These are phyloP conservation scores for Alternaria hordeiaustralica DNA, from an alignment of 2,329 filamentous ascomycete genomes.

Conservation along the genomic window DNA sequence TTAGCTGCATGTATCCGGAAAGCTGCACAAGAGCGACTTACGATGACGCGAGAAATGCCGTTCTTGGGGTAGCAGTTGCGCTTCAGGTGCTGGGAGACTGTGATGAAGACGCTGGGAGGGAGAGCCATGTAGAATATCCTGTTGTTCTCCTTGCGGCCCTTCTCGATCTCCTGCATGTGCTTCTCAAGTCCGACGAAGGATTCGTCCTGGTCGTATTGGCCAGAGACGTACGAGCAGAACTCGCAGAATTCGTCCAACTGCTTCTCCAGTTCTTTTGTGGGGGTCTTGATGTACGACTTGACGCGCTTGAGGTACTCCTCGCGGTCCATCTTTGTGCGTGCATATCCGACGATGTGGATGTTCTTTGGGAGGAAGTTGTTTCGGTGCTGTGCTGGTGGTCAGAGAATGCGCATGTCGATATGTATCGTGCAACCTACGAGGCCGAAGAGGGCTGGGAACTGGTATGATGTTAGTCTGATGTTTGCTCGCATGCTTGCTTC, in stretches of 20 bases:
- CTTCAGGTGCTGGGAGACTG: constrained; percentile 96
- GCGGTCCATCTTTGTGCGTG: constrained; percentile 98
- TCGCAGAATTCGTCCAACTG: constrained; percentile 89
- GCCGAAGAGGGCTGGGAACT: constrained; percentile 97
- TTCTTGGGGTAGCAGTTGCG: constrained; percentile 92
- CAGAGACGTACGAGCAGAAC: constrained; percentile 92
- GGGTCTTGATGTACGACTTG: constrained; percentile 98
- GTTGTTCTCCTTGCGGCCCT: constrained; percentile 81
- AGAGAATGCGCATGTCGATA: constrained; percentile 14
- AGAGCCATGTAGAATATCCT: constrained; percentile 99
- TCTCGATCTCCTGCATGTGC: constrained; percentile 85
- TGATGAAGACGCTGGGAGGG: constrained; percentile 96
- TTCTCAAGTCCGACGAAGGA: constrained; percentile 86
- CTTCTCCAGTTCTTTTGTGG: constrained; percentile 95
- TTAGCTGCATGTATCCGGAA: constrained; percentile 23
- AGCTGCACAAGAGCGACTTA: constrained; percentile 54
- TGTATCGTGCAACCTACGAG: constrained; percentile 70
- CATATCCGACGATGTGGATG: constrained; percentile 97
- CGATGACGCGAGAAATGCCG: constrained; percentile 92
- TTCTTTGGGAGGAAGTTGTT: constrained; percentile 98
- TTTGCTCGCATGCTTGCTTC: constrained; percentile 1
- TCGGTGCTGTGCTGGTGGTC: constrained; percentile 71
- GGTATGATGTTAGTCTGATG: constrained; percentile 28
- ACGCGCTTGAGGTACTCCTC: constrained; percentile 93
- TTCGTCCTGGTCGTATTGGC: constrained; percentile 97